Evolutionary conservation across 768 basidiomycete species (phyloP).

Genomic region (Pleurotus salmoneostramineus): DNA sequence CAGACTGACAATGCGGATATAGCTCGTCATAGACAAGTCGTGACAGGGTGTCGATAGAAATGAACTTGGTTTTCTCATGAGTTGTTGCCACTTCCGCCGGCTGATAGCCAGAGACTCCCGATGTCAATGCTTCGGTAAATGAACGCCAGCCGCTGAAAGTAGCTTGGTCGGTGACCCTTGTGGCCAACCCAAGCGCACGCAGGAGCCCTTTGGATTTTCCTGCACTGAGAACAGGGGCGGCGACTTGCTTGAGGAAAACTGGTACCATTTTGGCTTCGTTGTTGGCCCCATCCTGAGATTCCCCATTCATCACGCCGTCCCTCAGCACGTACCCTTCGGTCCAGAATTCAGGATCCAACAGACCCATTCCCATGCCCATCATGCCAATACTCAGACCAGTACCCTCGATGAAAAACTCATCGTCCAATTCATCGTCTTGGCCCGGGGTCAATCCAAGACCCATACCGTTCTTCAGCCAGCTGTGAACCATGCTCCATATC

Average conservation of each 20-base stretch:
- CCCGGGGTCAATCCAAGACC: slow-evolving; percentile 37
- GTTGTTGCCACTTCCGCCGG: neutral
- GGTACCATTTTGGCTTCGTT: slow-evolving; percentile 39
- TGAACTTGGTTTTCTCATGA: slow-evolving; percentile 29
- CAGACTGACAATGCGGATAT: slow-evolving; percentile 48
- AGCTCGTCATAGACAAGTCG: slow-evolving; percentile 61
- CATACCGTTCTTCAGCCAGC: slow-evolving; percentile 76
- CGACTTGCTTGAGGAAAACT: slow-evolving; percentile 57
- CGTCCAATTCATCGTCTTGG: slow-evolving; percentile 39
- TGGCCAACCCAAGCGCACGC: slow-evolving; percentile 47
- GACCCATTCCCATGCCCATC: slow-evolving; percentile 41
- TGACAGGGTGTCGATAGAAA: slow-evolving; percentile 61
- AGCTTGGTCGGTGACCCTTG: slow-evolving; percentile 15
- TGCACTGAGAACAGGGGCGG: slow-evolving; percentile 54
- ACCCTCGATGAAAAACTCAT: slow-evolving; percentile 80
- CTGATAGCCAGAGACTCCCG: slow-evolving; percentile 7
- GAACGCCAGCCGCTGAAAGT: slow-evolving; percentile 33
- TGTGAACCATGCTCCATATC: slow-evolving; percentile 66
- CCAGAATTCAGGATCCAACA: slow-evolving; percentile 79
- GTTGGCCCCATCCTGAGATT: slow-evolving; percentile 14
- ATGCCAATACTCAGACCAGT: slow-evolving; percentile 54
- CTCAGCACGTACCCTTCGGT: slow-evolving; percentile 63
- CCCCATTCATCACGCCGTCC: slow-evolving; percentile 28
- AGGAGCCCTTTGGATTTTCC: slow-evolving; percentile 79
- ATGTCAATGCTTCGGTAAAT: slow-evolving; percentile 36